phyloP scores from a whole-genome alignment of 148 eudicot genomes.

The Selenicereus undatus region DNA sequence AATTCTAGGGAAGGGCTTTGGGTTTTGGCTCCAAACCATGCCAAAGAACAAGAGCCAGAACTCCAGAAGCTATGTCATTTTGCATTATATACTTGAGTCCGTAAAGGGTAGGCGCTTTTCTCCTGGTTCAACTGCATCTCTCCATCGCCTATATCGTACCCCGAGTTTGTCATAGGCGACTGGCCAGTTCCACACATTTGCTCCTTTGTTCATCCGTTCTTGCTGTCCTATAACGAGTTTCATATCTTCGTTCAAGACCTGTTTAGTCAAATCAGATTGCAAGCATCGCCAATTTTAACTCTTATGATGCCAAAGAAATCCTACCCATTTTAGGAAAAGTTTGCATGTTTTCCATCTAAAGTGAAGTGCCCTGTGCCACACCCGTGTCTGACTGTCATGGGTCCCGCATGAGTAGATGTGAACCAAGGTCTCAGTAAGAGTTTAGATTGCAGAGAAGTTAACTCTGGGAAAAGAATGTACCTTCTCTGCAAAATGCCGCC shows the following conservation, averaged over 20 bases:
- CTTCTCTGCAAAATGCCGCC: constrained; percentile 93
- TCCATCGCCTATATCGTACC: constrained; percentile 88
- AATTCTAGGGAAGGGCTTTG: too few species aligned
- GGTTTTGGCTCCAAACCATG: too few species aligned
- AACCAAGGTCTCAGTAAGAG: too few species aligned
- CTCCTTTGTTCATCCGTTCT: constrained; percentile 83
- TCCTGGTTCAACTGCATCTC: constrained; percentile 75
- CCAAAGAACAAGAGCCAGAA: too few species aligned
- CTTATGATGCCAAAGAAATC: too few species aligned
- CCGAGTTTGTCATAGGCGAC: constrained; percentile 90
- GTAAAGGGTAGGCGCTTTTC: constrained; percentile 50
- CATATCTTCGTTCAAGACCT: constrained; percentile 92
- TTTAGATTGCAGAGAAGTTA: too few species aligned
- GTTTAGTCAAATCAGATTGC: neutral
- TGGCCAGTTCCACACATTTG: constrained; percentile 82
- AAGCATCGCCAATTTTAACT: too few species aligned
- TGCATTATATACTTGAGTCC: constrained; percentile 21
- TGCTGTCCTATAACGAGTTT: constrained; percentile 91
- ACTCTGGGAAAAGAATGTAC: constrained; percentile 23
- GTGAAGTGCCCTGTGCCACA: too few species aligned
- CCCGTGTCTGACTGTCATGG: too few species aligned
- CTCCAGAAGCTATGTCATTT: neutral
- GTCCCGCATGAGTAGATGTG: too few species aligned
- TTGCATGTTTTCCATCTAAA: too few species aligned
- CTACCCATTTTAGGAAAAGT: too few species aligned